Evolutionary conservation across 108 stramenopile genomes (phyloP), one percentile per base, ranked within the genome.

Genomic region (Chaetoceros tenuissimus): DNA sequence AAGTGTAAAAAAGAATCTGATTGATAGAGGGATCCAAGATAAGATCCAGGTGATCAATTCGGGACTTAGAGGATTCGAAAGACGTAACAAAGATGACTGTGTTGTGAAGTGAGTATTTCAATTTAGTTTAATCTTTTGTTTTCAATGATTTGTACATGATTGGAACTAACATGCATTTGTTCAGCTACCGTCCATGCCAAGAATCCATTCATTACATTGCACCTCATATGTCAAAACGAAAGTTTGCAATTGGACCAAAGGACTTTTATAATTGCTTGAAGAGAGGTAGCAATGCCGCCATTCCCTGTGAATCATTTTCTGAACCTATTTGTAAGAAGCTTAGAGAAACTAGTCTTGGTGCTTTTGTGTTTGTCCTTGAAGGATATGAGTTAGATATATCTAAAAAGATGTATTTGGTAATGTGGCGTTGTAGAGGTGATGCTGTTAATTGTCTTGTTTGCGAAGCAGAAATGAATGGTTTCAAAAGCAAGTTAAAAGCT

Each of bases 181-280:
- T 40, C 34, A 40, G 31, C 18, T 86, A 84, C 53, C 75, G 90
- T 27, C 52, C 87, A 24, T 51, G 77, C n/a, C 90, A 92, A 70
- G 90, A 88, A 65, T 85, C 69, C 16, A 72, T 84, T 23, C 90
- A 87, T 45, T 88, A 79, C 53, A 64, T 88, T 24, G 73, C 76
- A 0, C 90, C 86, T 8, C 64, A 86, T 63, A 88, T 92, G 90
- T 83, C 75, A 5, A 87, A 87, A 44, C 78, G 90, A 1, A 72
- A 87, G 31, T 19, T 92, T 3, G 50, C 56, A 19, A 82, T 67
- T n/a, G 58, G 48, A 19, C 43, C 72, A 27, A 71, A 83, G 46
- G 90, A 92, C 59, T 92, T 92, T 56, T 47, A 73, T 24, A 68
- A 46, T 16, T 92, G 90, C 56, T 55, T 85, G 51, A 20, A 30